Conservation (phyloP, 2,329 filamentous ascomycete species). For the Penicillium digitatum region DNA sequence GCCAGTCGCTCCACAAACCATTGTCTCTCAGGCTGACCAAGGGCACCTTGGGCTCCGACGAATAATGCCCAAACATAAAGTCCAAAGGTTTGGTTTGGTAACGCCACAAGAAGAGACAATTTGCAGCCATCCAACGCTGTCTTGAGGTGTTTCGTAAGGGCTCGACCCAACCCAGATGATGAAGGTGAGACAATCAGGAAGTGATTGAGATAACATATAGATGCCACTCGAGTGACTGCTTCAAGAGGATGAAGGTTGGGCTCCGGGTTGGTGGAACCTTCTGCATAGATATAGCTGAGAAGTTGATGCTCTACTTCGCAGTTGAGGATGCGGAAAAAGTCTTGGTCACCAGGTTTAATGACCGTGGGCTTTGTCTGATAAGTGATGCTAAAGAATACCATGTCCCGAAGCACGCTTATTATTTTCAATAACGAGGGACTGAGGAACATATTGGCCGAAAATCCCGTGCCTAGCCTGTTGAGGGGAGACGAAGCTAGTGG, state of each 20-base stretch:
- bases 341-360: conserved; percentile 27
- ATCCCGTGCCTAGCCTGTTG: conserved; percentile 24
- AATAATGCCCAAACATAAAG: conserved; percentile 35
- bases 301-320: conserved; percentile 39
- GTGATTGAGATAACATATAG: conserved; percentile 32
- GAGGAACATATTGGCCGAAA: conserved; percentile 29
- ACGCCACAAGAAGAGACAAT: conserved; percentile 11
- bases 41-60: conserved; percentile 32
- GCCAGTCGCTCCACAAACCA: conserved; percentile 33
- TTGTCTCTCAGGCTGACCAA: conserved; percentile 25
- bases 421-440: conserved; percentile 28
- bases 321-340: conserved; percentile 33
- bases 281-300: conserved; percentile 35
- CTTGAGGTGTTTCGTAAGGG: conserved; percentile 31
- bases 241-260: conserved; percentile 28
- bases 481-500: conserved; percentile 27
- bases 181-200: conserved; percentile 35
- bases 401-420: conserved; percentile 27
- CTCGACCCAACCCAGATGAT: conserved; percentile 33
- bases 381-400: conserved; percentile 33
- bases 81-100: conserved; percentile 20
- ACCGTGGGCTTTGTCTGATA: conserved; percentile 20
- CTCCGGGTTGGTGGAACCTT: not conserved
- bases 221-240: conserved; percentile 29
- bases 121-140: conserved; percentile 21